Evolutionary conservation across 805 yeast species (phyloP).

Genomic region (Candida sithepensis): DNA sequence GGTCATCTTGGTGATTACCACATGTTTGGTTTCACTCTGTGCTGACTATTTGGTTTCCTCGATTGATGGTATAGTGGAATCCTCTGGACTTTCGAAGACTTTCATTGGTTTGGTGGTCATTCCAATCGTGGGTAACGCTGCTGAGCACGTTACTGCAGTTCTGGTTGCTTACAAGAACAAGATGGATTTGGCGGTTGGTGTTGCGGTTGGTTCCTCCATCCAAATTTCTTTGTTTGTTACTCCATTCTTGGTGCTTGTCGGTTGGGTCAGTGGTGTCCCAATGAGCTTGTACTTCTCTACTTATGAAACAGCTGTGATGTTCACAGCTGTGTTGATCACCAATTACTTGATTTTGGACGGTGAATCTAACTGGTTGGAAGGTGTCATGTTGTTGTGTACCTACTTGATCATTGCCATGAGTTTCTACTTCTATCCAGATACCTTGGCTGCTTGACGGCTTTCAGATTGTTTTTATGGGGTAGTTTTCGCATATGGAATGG

Average conservation of each 20-base stretch:
- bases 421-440: conserved; percentile 83
- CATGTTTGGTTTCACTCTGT: conserved; percentile 78
- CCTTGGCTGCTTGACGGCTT: conserved; percentile 22
- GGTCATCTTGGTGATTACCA: conserved; percentile 54
- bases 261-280: conserved; percentile 90
- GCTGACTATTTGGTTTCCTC: conserved; percentile 95
- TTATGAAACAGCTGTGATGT: conserved; percentile 89
- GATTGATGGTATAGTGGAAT: conserved; percentile 81
- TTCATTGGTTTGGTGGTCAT: conserved; percentile 90
- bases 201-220: conserved; percentile 92
- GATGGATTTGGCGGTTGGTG: conserved; percentile 96
- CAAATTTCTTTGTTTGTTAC: conserved; percentile 95
- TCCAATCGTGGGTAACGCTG: conserved; percentile 98
- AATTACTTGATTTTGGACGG: conserved; percentile 90
- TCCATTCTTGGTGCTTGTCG: conserved; percentile 89
- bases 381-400: conserved; percentile 85
- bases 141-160: conserved; percentile 96
- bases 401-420: conserved; percentile 86
- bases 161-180: conserved; percentile 93
- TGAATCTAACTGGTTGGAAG: conserved; percentile 95
- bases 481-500: too few relatives aligned
- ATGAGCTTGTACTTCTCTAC: conserved; percentile 91
- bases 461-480: background rate
- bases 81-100: conserved; percentile 87
- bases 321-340: conserved; percentile 83